phyloP scores from a whole-genome alignment of 495 filamentous ascomycete genomes.

The Ascodesmis nigricans region DNA sequence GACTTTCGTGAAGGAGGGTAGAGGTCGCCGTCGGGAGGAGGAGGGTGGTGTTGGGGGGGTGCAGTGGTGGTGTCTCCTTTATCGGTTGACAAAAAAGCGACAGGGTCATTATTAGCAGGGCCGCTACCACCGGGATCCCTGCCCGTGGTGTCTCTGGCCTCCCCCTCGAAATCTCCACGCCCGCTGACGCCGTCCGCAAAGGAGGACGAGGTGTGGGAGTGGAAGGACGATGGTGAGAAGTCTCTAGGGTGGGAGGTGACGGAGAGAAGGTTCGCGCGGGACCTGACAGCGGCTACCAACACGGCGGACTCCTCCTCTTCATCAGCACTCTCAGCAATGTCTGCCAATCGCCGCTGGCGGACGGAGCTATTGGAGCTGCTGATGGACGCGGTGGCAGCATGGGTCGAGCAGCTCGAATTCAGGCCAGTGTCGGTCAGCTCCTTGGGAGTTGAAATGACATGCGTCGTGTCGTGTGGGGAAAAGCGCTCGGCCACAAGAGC shows the following conservation, averaged over 20 bases:
- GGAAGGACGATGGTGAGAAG: too few species aligned
- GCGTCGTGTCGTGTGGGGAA: conserved; percentile 64
- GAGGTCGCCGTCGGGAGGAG: too few species aligned
- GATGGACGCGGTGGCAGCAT: conserved; percentile 69
- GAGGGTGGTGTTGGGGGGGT: too few species aligned
- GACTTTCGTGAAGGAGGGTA: too few species aligned
- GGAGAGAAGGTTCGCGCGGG: conserved; percentile 17
- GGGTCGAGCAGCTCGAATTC: conserved; percentile 69
- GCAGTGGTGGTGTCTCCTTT: too few species aligned
- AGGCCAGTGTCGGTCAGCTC: conserved; percentile 74
- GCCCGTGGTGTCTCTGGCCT: too few species aligned
- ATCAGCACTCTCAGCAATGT: conserved; percentile 66
- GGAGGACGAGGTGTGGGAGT: conserved; percentile 10
- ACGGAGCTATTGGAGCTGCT: conserved; percentile 70
- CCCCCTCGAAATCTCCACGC: too few species aligned
- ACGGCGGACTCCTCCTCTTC: conserved; percentile 54
- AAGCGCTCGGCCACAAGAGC: conserved; percentile 68
- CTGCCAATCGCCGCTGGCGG: conserved; percentile 52
- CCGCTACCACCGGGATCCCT: too few species aligned
- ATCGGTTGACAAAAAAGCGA: too few species aligned
- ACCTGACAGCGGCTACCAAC: conserved; percentile 22
- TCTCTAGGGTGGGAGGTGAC: conserved; percentile 12
- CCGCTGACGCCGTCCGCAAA: conserved; percentile 9
- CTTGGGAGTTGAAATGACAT: conserved; percentile 45
- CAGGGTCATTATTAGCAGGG: too few species aligned